These are phyloP conservation scores for Trichoderma sp. DNA, from an alignment of 2,329 filamentous ascomycete genomes.

Conservation along the genomic window DNA sequence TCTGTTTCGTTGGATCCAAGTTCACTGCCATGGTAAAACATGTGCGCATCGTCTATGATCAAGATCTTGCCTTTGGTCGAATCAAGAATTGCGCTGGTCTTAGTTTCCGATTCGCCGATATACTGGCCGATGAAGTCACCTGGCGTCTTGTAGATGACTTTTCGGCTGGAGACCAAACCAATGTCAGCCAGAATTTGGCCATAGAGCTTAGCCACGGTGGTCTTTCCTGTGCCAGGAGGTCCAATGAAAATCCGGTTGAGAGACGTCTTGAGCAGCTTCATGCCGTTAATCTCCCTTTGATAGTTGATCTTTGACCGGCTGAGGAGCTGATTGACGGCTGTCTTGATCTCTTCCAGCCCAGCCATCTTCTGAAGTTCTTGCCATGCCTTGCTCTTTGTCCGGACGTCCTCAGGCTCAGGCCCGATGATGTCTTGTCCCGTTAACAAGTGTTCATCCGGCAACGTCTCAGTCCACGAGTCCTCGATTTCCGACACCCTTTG, in stretches of 20 bases:
- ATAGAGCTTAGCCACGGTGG: slow-evolving; percentile 69
- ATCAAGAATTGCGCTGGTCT: slow-evolving; percentile 59
- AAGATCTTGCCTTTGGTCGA: slow-evolving; percentile 65
- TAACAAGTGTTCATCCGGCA: not conserved
- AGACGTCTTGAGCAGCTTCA: slow-evolving; percentile 46
- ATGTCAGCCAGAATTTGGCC: slow-evolving; percentile 75
- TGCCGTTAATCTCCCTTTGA: not conserved
- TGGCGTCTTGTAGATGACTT: slow-evolving; percentile 55
- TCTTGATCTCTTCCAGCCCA: not conserved
- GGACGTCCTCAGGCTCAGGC: not conserved
- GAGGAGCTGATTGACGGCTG: not conserved
- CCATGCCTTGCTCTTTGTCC: not conserved
- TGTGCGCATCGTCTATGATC: slow-evolving; percentile 71
- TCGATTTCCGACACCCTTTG: not conserved
- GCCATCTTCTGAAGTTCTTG: not conserved
- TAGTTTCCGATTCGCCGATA: slow-evolving; percentile 68
- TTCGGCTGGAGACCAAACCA: slow-evolving; percentile 63
- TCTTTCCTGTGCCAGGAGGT: slow-evolving; percentile 69
- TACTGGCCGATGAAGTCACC: slow-evolving; percentile 69
- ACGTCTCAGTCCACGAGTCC: not conserved
- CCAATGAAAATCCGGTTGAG: slow-evolving; percentile 71
- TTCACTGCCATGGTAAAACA: not conserved
- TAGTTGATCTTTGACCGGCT: not conserved
- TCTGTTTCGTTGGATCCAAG: not conserved
- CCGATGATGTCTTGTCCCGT: not conserved